Evolutionary conservation across 2,329 filamentous ascomycete species (phyloP), one percentile per base, ranked within the genome.

Genomic region (Phialophora chinensis): DNA sequence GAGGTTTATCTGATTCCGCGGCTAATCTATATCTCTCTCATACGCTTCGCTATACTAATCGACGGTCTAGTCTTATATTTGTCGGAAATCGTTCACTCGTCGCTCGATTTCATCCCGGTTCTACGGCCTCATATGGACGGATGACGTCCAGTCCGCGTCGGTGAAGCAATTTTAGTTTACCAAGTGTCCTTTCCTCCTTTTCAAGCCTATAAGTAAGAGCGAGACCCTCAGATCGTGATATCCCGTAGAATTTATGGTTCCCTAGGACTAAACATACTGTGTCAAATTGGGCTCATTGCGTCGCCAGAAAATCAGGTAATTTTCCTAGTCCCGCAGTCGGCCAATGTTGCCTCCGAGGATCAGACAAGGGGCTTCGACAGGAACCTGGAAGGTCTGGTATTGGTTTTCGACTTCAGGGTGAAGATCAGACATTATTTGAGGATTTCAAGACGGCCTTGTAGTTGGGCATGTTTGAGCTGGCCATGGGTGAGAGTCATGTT

Each of bases 61-160:
- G 0, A 84, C 74, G 0, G 78, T 81, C 86, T 86, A 89, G 3
- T 73, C 75, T 17, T 74, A 49, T n/a, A 88, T 88, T 31, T 80
- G 79, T 29, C 80, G 76, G 60, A 86, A 88, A 73, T 89, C 87
- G 23, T 79, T 81, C 10, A 88, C 77, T 65, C 78, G 83, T 38
- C 74, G 74, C 29, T 75, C 55, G 14, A 88, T 81, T 4, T 80
- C 71, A 0, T 74, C 73, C 11, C 71, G 75, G 4, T 77, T 76
- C 4, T 79, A 74, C 0, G 77, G 68, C 0, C 82, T 77, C 81
- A 84, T n/a, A 87, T 60, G 27, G 73, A 73, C 0, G 81, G 65
- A 10, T 68, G 5, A 78, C 42, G 60, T 77, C 68, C 12, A 74
- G 72, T 47, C 74, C 66, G 63, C 44, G 65, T 35, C 66, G 74